Evolutionary conservation across 805 yeast genomes (phyloP).

Genomic region (Hyphopichia homilentoma): DNA sequence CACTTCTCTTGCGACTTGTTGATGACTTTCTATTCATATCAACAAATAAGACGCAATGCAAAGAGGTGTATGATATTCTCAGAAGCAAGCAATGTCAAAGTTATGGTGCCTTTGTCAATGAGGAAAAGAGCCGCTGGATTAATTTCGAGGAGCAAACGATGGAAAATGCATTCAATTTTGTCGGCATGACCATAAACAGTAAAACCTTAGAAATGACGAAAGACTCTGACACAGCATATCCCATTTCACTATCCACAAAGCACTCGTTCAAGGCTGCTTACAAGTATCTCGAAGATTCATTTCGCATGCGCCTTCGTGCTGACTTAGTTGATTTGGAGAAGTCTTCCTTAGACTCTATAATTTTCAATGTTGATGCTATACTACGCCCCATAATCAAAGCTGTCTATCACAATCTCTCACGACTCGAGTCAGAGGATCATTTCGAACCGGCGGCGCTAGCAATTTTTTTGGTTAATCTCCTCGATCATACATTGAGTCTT

Average conservation of each 20-base stretch:
- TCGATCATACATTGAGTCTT: conserved; percentile 5
- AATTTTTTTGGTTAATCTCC: conserved; percentile 9
- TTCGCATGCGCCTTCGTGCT: background rate
- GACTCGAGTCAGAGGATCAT: conserved; percentile 2
- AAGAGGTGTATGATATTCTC: conserved; percentile 13
- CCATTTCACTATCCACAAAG: conserved; percentile 6
- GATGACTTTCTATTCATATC: conserved; percentile 85
- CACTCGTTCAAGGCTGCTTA: conserved; percentile 17
- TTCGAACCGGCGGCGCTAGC: conserved; percentile 11
- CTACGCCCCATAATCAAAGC: conserved; percentile 1
- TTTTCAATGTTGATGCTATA: conserved; percentile 1
- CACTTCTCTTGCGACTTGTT: conserved; percentile 59
- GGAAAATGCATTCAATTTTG: conserved; percentile 14
- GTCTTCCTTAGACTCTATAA: background rate
- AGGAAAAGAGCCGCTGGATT: conserved; percentile 21
- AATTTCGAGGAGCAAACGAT: conserved; percentile 6
- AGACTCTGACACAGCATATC: conserved; percentile 5
- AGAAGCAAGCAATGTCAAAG: conserved; percentile 15
- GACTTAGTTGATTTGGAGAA: background rate
- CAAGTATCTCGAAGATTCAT: conserved; percentile 11
- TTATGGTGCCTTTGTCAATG: conserved; percentile 35
- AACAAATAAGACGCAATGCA: conserved; percentile 23
- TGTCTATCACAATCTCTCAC: background rate
- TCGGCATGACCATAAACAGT: conserved; percentile 27
- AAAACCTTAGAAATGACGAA: conserved; percentile 15